Percentiles rank a stretch among this genome's conserved stretches.
phyloP scores from a whole-genome alignment of 768 basidiomycete species.

The Agrocybe pediades region DNA sequence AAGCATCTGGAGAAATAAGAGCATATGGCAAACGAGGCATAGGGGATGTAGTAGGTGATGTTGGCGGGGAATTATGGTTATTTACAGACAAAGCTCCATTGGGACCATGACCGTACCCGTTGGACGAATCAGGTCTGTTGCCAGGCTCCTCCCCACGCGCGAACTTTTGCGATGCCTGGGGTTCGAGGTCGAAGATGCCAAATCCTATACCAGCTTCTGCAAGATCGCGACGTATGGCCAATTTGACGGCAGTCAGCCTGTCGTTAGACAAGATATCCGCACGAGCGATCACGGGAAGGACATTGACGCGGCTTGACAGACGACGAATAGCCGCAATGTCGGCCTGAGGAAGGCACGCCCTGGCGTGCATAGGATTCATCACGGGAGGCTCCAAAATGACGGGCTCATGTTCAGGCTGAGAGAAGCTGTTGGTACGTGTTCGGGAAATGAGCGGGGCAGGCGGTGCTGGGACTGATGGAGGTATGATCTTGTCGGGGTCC shows the following conservation, averaged over 20 bases:
- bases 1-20: conserved; percentile 80
- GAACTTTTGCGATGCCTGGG: conserved; percentile 33
- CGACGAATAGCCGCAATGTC: conserved; percentile 82
- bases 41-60: conserved; percentile 62
- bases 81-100: conserved; percentile 51
- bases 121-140: conserved; percentile 52
- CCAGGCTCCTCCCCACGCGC: conserved; percentile 39
- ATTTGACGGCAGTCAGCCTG: conserved; percentile 75
- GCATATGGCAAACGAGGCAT: conserved; percentile 79
- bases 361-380: conserved; percentile 67
- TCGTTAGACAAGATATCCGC: conserved; percentile 84
- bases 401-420: conserved; percentile 71
- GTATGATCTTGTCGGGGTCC: conserved; percentile 81
- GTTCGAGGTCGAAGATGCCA: conserved; percentile 84
- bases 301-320: conserved; percentile 81
- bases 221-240: conserved; percentile 78
- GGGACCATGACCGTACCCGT: conserved; percentile 49
- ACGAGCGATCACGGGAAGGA: conserved; percentile 82
- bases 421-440: conserved; percentile 70
- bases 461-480: conserved; percentile 65
- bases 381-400: conserved; percentile 82
- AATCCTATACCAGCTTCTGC: conserved; percentile 87
- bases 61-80: conserved; percentile 59
- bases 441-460: conserved; percentile 70
- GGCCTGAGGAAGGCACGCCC: conserved; percentile 64